Conservation (phyloP, 2,329 filamentous ascomycete species). For the Ascosphaera apis region DNA sequence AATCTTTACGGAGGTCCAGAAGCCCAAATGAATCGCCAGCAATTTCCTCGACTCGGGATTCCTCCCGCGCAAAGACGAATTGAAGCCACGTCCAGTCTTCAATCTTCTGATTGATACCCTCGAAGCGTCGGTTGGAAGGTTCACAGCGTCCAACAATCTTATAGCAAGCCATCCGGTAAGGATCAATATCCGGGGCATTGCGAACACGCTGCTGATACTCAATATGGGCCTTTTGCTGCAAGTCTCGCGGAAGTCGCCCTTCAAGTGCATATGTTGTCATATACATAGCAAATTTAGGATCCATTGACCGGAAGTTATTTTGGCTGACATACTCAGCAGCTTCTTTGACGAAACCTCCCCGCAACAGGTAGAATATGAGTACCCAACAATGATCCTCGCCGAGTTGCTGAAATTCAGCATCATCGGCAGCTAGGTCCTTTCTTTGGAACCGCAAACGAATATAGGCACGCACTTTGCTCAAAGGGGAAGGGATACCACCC, state of each 20-base stretch:
- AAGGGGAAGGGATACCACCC: slow-evolving; percentile 65
- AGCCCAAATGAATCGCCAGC: slow-evolving; percentile 40
- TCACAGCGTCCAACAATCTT: slow-evolving; percentile 76
- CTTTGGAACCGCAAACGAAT: slow-evolving; percentile 58
- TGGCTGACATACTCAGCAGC: slow-evolving; percentile 71
- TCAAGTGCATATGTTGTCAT: slow-evolving; percentile 68
- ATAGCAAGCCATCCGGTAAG: slow-evolving; percentile 92
- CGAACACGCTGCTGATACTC: slow-evolving; percentile 72
- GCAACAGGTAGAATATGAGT: slow-evolving; percentile 73
- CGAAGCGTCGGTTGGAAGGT: slow-evolving; percentile 31
- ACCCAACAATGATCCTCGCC: slow-evolving; percentile 80
- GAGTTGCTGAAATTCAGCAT: slow-evolving; percentile 55
- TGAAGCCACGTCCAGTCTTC: slow-evolving; percentile 48
- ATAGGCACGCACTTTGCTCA: slow-evolving; percentile 82
- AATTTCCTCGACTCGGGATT: slow-evolving; percentile 35
- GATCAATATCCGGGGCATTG: slow-evolving; percentile 72
- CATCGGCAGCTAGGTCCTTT: slow-evolving; percentile 67
- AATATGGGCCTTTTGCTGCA: slow-evolving; percentile 70
- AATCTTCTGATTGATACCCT: slow-evolving; percentile 33
- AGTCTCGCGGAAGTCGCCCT: slow-evolving; percentile 49
- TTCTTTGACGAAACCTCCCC: slow-evolving; percentile 63
- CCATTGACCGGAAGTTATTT: slow-evolving; percentile 67
- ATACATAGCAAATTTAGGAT: slow-evolving; percentile 74
- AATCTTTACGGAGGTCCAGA: slow-evolving; percentile 50
- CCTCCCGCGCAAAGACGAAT: slow-evolving; percentile 38